Evolutionary conservation across 1,284 basidiomycete species (phyloP), one percentile per base, ranked within the genome.

Genomic region (Golubevia pallescens): DNA sequence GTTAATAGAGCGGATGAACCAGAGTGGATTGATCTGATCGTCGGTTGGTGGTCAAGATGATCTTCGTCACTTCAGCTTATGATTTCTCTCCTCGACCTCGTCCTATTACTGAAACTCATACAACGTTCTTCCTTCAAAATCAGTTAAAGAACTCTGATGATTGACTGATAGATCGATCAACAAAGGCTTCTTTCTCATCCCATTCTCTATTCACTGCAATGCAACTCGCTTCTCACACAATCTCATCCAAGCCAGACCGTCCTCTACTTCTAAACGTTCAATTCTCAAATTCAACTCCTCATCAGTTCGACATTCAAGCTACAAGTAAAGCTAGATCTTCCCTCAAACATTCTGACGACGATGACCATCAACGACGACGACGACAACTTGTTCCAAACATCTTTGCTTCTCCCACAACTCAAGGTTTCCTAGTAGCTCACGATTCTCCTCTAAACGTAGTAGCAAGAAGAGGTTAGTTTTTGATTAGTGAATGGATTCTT

Each of bases 371-470:
- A 28, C 28, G 28, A 28, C 28, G 28, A 28, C 28, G 28, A 28
- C 28, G 28, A 28, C 28, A 28, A 28, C 28, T 28, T 28, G 28
- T 0, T 32, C 68, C 75, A 5, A 61, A 72, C 19, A n/a, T 80
- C 23, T 74, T 79, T 63, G 68, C 67, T 38, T 81, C 77, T 63
- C 77, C 78, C n/a, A 78, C 70, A 6, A 63, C 63, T 28, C 63
- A 69, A 16, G 78, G 78, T 60, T 81, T 77, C 59, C 52, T 81
- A 28, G 70, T 81, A 3, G 71, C 67, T 2, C 73, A 72, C 28
- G 67, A 71, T 2, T 67, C 68, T 20, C 78, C 78, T 1, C 60
- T 78, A 13, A 76, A 69, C 53, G 65, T 79, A 4, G 65, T 78
- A 0, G 66, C 71, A 1, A 64, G 68, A 20, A 55, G 66, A 58